These are phyloP conservation scores for Eremothecium coryli DNA, from an alignment of 1,139 yeast species.

Conservation along the genomic window DNA sequence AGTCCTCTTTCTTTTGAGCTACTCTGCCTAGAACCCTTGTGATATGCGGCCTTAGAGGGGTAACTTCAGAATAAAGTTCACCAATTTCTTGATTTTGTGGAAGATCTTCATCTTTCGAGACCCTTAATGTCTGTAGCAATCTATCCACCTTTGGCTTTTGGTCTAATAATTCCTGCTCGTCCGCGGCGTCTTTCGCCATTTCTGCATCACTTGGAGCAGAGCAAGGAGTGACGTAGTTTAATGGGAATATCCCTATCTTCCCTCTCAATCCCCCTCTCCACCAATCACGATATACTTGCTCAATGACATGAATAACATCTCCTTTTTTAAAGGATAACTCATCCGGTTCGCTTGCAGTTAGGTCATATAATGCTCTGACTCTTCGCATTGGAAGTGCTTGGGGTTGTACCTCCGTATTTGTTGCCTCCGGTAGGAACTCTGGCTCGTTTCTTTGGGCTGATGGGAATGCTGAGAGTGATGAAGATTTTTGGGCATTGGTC, in stretches of 20 bases:
- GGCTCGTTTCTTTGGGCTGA: not conserved
- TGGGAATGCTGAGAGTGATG: not conserved
- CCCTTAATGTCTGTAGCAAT: slow-evolving; percentile 35
- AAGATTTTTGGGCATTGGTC: slow-evolving; percentile 7
- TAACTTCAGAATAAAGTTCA: slow-evolving; percentile 54
- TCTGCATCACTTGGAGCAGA: slow-evolving; percentile 57
- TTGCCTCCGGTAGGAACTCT: not conserved
- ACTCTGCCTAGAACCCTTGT: slow-evolving; percentile 69
- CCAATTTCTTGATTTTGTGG: slow-evolving; percentile 43
- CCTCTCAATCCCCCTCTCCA: slow-evolving; percentile 86
- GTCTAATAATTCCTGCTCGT: slow-evolving; percentile 39
- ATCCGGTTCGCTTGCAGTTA: slow-evolving; percentile 60
- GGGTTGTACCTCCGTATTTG: slow-evolving; percentile 13
- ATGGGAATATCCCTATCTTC: slow-evolving; percentile 80
- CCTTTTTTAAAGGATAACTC: slow-evolving; percentile 66
- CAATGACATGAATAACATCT: slow-evolving; percentile 75
- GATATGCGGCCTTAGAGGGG: slow-evolving; percentile 64
- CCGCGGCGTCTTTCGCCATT: slow-evolving; percentile 34
- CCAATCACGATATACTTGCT: slow-evolving; percentile 89
- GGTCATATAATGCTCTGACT: slow-evolving; percentile 80
- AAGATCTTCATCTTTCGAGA: slow-evolving; percentile 38
- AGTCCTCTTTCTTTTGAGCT: slow-evolving; percentile 63
- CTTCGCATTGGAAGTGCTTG: slow-evolving; percentile 43
- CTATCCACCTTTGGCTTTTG: slow-evolving; percentile 54
- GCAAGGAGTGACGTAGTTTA: slow-evolving; percentile 80